phyloP scores from a whole-genome alignment of 139 green algal genomes.

The Chlorokybus atmophyticus region DNA sequence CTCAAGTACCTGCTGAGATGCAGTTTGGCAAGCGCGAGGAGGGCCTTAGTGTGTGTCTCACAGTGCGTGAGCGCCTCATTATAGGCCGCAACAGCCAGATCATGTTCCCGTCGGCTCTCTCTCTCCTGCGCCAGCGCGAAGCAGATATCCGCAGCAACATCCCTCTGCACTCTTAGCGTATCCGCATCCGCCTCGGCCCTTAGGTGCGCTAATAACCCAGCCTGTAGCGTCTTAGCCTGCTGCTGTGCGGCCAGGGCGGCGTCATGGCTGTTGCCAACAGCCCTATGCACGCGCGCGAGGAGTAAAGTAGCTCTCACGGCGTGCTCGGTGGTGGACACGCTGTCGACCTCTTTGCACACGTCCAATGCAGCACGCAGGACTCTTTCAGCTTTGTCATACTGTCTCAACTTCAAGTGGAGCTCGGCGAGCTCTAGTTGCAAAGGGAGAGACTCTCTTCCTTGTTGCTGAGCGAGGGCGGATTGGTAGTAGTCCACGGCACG shows the following conservation, averaged over 20 bases:
- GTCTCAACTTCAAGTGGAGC: constrained; percentile 46
- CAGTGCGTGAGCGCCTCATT: constrained; percentile 34
- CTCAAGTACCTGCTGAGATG: too few relatives aligned
- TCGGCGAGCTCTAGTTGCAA: constrained; percentile 50
- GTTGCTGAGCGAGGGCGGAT: constrained; percentile 32
- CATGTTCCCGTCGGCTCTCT: constrained; percentile 27
- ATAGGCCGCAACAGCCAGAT: constrained; percentile 42
- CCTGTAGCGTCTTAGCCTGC: constrained; percentile 32
- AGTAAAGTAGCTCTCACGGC: constrained; percentile 34
- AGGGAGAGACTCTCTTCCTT: neutral
- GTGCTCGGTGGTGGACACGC: neutral
- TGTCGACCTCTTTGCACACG: neutral
- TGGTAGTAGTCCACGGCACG: constrained; percentile 59
- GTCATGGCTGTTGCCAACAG: neutral
- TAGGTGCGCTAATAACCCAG: constrained; percentile 26
- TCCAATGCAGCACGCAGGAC: constrained; percentile 24
- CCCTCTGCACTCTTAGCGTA: constrained; percentile 20
- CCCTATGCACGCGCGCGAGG: constrained; percentile 25
- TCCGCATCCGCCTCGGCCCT: constrained; percentile 7
- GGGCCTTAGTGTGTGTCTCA: constrained; percentile 25
- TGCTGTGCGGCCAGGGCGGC: neutral
- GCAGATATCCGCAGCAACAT: constrained; percentile 41
- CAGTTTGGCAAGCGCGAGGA: neutral
- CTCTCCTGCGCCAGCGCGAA: constrained; percentile 39
- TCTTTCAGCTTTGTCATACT: constrained; percentile 31